These are phyloP conservation scores for Hemisphaericaspora xylofermentans DNA, from an alignment of 1,139 yeast species.

Conservation along the genomic window DNA sequence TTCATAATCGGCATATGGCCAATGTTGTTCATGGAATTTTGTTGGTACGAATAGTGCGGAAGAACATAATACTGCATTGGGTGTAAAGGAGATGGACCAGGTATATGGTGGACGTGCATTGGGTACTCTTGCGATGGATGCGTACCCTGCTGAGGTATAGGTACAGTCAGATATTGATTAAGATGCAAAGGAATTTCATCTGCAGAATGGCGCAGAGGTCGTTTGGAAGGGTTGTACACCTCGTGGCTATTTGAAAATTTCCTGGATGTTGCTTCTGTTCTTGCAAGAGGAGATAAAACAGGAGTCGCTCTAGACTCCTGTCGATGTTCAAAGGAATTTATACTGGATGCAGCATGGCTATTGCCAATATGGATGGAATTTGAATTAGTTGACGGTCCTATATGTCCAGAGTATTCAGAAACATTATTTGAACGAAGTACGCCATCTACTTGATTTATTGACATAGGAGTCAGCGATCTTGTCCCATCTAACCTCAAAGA, in stretches of 20 bases:
- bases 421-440: neutral
- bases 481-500: neutral
- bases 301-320: slow-evolving; percentile 1
- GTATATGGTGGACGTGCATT: neutral
- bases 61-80: slow-evolving; percentile 1
- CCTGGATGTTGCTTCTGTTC: neutral
- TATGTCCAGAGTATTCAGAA: neutral
- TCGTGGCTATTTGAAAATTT: neutral
- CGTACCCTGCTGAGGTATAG: neutral
- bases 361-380: neutral
- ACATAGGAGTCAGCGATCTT: neutral
- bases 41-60: neutral
- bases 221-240: neutral
- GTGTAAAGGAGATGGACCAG: slow-evolving; percentile 1
- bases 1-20: neutral
- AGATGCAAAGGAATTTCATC: neutral
- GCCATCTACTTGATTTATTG: neutral
- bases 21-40: neutral
- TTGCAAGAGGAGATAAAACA: neutral
- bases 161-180: neutral
- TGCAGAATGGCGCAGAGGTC: neutral
- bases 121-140: neutral
- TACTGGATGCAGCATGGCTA: neutral
- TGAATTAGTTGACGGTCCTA: neutral
- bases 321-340: neutral